Evolutionary conservation across 805 yeast species (phyloP), one percentile per base, ranked within the genome.

Genomic region (Suhomyces prunicola): DNA sequence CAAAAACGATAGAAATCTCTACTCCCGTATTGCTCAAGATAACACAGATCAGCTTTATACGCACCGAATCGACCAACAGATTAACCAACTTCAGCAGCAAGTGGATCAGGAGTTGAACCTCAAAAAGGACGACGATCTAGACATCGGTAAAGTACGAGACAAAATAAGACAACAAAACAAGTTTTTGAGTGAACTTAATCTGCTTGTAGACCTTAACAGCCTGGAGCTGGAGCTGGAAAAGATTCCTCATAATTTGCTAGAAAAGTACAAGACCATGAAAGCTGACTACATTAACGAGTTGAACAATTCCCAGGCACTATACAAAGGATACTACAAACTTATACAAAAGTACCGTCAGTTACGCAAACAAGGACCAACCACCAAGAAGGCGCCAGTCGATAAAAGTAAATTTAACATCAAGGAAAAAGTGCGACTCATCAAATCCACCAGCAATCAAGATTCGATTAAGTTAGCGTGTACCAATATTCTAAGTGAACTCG

Each of bases 261-360:
- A 53, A 4, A 54, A 60, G 47, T 73, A 66, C 50, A 41, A 60
- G 3, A 49, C 59, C 24, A 55, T 74, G 42, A 60, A 61, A 51
- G 47, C 57, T 15, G 69, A 67, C 33, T 70, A 66, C 51, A 53
- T 71, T 4, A 58, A 58, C 3, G 76, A 73, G 51, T 55, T 71
- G 26, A 57, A 56, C 24, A 64, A 59, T 22, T 62, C 66, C 17
- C 66, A 65, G 53, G 51, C 51, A 4, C 64, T 73, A 47, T 70
- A 69, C 53, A 59, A 68, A 46, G 67, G 69, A 8, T 73, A 72
- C 55, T 58, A 67, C 36, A 61, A 60, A 53, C 56, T 73, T 15
- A 63, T 67, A 27, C 49, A 62, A 35, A 69, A 70, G 52, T 71
- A 72, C 51, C 56, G 65, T 13, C 55, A 56, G 15, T 54, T 68